Evolutionary conservation across 352 stramenopile genomes (phyloP).

Genomic region (Pythium phragmiticola): DNA sequence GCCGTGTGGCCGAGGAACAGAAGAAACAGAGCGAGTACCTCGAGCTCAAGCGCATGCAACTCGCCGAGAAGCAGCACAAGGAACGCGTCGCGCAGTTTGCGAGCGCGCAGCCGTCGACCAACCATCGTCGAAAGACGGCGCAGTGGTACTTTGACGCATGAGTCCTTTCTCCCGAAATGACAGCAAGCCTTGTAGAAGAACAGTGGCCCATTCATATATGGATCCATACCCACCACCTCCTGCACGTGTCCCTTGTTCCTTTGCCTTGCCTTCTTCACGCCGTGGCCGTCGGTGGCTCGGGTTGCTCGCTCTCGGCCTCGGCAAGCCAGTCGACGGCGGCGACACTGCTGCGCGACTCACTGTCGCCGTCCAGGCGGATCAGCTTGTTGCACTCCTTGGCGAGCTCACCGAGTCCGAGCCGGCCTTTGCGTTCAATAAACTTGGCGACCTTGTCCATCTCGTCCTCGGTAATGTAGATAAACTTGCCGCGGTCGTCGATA

Average conservation of each 20-base stretch:
- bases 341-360: constrained; percentile 14
- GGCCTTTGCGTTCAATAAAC: constrained; percentile 67
- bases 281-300: constrained; percentile 9
- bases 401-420: constrained; percentile 59
- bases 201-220: too few species aligned
- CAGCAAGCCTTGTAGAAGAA: too few species aligned
- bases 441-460: constrained; percentile 75
- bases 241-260: background rate
- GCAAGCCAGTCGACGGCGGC: constrained; percentile 35
- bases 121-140: constrained; percentile 68
- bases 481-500: constrained; percentile 78
- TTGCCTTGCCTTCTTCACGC: background rate
- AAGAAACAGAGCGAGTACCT: constrained; percentile 68
- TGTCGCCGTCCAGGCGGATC: constrained; percentile 57
- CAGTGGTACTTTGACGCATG: constrained; percentile 84
- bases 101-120: constrained; percentile 40
- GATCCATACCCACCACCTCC: background rate
- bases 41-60: constrained; percentile 76
- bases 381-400: constrained; percentile 81
- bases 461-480: constrained; percentile 79
- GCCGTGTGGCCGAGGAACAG: constrained; percentile 47
- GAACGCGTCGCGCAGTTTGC: constrained; percentile 63
- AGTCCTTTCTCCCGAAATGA: too few species aligned
- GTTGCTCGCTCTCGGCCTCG: constrained; percentile 34
- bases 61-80: constrained; percentile 75